phyloP scores from a whole-genome alignment of 495 filamentous ascomycete species.

The Cercophora scortea region DNA sequence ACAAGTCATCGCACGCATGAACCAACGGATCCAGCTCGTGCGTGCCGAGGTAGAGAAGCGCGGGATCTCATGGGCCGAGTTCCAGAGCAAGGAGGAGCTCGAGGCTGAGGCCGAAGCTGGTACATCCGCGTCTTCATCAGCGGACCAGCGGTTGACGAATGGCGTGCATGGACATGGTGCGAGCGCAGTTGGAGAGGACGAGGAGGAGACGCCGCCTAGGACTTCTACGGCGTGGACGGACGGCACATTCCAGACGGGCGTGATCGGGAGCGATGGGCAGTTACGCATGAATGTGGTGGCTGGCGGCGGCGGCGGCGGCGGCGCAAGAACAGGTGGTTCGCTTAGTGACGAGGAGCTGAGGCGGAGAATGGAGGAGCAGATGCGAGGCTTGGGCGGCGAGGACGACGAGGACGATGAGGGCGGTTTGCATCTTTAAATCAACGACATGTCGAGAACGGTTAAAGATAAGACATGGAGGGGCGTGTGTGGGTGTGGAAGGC shows the following conservation, averaged over 20 bases:
- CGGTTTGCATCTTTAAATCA: constrained; percentile 59
- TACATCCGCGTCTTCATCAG: constrained; percentile 1
- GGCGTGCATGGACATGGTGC: constrained; percentile 6
- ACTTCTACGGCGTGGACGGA: constrained; percentile 33
- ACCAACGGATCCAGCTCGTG: constrained; percentile 59
- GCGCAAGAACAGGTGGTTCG: constrained; percentile 11
- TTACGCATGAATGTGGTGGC: constrained; percentile 25
- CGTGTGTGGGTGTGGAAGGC: not conserved
- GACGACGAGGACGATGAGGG: constrained; percentile 45
- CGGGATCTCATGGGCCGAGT: constrained; percentile 62
- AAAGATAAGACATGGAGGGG: no score
- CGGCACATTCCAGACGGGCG: constrained; percentile 48
- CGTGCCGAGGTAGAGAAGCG: constrained; percentile 67
- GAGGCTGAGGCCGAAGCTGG: constrained; percentile 14
- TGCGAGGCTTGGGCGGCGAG: constrained; percentile 31
- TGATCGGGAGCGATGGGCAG: constrained; percentile 28
- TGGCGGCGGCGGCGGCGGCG: not conserved
- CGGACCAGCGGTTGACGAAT: not conserved
- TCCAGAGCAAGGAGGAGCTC: constrained; percentile 31
- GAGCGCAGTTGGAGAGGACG: not conserved
- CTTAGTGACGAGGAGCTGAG: constrained; percentile 42
- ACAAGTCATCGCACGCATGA: constrained; percentile 63
- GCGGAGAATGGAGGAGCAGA: constrained; percentile 33
- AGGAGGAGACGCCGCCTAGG: not conserved
- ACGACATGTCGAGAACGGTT: not conserved